phyloP scores from a whole-genome alignment of 305 asterid genomes.

The Fraxinus latifolia region DNA sequence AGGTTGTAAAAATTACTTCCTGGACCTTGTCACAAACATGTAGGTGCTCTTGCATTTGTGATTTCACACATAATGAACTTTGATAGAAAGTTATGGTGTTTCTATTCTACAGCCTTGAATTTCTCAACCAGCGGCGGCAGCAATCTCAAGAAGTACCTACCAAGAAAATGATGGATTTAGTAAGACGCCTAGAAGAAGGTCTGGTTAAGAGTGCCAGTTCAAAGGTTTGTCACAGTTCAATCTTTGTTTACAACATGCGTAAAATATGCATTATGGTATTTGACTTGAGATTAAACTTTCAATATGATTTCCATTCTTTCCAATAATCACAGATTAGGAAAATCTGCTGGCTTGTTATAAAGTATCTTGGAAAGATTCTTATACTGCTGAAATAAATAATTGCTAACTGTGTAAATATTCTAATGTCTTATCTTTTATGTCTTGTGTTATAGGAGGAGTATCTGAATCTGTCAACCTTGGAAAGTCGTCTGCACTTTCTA shows the following conservation, averaged over 20 bases:
- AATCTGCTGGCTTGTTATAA: not conserved
- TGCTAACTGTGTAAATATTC: constrained; percentile 5
- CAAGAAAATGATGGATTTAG: constrained; percentile 62
- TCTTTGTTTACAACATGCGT: constrained; percentile 10
- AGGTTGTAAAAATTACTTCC: constrained; percentile 2
- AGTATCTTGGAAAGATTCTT: constrained; percentile 1
- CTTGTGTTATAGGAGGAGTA: constrained; percentile 71
- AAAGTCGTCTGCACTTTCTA: constrained; percentile 63
- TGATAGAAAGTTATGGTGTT: constrained; percentile 24
- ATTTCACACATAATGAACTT: constrained; percentile 15
- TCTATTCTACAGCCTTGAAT: constrained; percentile 59
- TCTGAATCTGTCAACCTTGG: constrained; percentile 64
- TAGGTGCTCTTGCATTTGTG: constrained; percentile 13
- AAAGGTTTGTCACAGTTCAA: constrained; percentile 46
- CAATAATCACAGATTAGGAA: constrained; percentile 1
- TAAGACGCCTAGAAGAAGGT: constrained; percentile 82
- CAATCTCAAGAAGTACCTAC: constrained; percentile 55
- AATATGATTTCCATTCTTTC: constrained; percentile 12
- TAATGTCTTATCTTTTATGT: constrained; percentile 12
- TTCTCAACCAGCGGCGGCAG: constrained; percentile 58
- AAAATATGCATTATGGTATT: constrained; percentile 1
- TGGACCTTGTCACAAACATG: not conserved
- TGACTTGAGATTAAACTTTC: not conserved
- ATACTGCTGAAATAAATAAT: constrained; percentile 15
- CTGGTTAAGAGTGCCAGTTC: constrained; percentile 65